Conservation (phyloP, 495 filamentous ascomycete genomes). For the Neurospora terricola region DNA sequence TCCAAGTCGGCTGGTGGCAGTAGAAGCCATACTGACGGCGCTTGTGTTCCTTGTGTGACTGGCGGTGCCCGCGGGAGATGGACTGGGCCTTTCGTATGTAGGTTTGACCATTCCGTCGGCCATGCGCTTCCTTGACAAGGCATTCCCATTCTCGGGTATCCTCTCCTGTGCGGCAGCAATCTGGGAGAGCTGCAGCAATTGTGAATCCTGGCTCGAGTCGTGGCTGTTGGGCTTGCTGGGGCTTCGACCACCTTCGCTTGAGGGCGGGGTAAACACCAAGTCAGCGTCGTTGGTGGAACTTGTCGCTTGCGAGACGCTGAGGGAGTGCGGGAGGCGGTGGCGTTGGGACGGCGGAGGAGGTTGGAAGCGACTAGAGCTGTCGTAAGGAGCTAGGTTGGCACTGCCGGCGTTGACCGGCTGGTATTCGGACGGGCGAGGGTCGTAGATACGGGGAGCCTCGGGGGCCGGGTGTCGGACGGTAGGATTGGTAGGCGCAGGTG, state of each 20-base stretch:
- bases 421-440: slow-evolving; percentile 4
- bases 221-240: slow-evolving; percentile 23
- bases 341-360: slow-evolving; percentile 6
- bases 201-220: slow-evolving; percentile 37
- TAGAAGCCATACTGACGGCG: slow-evolving; percentile 44
- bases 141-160: slow-evolving; percentile 25
- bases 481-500: neutral
- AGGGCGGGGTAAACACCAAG: slow-evolving; percentile 36
- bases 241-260: slow-evolving; percentile 33
- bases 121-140: slow-evolving; percentile 47
- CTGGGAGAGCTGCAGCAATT: slow-evolving; percentile 43
- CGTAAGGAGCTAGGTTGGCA: neutral
- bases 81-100: slow-evolving; percentile 26
- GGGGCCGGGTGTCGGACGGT: slow-evolving; percentile 10
- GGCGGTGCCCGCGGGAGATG: slow-evolving; percentile 26
- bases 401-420: neutral
- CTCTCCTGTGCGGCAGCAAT: slow-evolving; percentile 42
- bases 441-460: neutral
- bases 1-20: slow-evolving; percentile 54
- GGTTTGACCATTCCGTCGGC: slow-evolving; percentile 55
- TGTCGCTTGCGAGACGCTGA: slow-evolving; percentile 34
- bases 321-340: slow-evolving; percentile 21
- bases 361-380: neutral
- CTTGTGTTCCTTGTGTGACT: slow-evolving; percentile 63
- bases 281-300: slow-evolving; percentile 32